Conservation (phyloP, 2,329 filamentous ascomycete species). For the Fusarium foetens region DNA sequence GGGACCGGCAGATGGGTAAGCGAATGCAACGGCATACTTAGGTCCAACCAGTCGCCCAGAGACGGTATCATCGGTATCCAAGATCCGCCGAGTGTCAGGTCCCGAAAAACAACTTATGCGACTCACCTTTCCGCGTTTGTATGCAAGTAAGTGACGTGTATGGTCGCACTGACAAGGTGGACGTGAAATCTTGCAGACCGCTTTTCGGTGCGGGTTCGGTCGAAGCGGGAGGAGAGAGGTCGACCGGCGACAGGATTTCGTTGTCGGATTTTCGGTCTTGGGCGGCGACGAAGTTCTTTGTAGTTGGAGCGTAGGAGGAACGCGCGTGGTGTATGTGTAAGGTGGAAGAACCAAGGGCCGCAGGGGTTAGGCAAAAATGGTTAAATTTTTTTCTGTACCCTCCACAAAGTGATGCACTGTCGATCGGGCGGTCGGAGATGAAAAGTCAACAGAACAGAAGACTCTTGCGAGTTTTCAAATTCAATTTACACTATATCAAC, state of each 20-base stretch:
- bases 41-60: slow-evolving; percentile 7
- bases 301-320: slow-evolving; percentile 7
- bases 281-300: slow-evolving; percentile 17
- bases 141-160: slow-evolving; percentile 39
- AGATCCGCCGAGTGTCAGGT: slow-evolving; percentile 17
- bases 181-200: slow-evolving; percentile 23
- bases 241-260: slow-evolving; percentile 42
- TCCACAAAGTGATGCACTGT: slow-evolving; percentile 27
- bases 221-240: slow-evolving; percentile 31
- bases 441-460: slow-evolving; percentile 14
- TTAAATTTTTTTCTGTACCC: slow-evolving; percentile 24
- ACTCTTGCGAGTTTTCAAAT: slow-evolving; percentile 13
- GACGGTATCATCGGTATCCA: slow-evolving; percentile 15
- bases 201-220: slow-evolving; percentile 21
- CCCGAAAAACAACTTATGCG: slow-evolving; percentile 22
- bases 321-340: slow-evolving; percentile 14
- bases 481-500: slow-evolving; percentile 24
- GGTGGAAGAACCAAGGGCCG: slow-evolving; percentile 21
- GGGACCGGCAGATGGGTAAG: slow-evolving; percentile 14
- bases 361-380: slow-evolving; percentile 24
- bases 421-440: slow-evolving; percentile 21
- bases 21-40: slow-evolving; percentile 13
- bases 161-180: slow-evolving; percentile 26
- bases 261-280: slow-evolving; percentile 13
- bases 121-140: slow-evolving; percentile 39